These are phyloP conservation scores for Wickerhamomyces queroliae DNA, from an alignment of 805 yeast species.

Conservation along the genomic window DNA sequence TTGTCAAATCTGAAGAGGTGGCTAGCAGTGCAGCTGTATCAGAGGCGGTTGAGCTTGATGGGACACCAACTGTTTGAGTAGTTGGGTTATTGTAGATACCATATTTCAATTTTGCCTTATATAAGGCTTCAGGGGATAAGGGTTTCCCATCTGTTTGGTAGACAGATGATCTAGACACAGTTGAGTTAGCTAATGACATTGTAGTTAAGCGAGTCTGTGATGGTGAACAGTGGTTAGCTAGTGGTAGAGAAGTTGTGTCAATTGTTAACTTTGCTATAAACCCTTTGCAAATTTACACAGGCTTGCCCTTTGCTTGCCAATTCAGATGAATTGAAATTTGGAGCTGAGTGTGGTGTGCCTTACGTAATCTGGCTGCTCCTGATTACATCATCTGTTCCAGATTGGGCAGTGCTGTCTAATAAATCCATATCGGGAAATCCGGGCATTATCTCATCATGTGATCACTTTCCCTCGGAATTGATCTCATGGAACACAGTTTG, in stretches of 20 bases:
- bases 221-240: not conserved
- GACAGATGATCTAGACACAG: slow-evolving; percentile 28
- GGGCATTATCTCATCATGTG: too few relatives aligned
- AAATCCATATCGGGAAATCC: too few relatives aligned
- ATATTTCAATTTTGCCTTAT: slow-evolving; percentile 66
- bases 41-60: slow-evolving; percentile 48
- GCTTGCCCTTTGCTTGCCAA: too few relatives aligned
- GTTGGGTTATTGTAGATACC: slow-evolving; percentile 55
- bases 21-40: slow-evolving; percentile 78
- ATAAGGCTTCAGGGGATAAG: slow-evolving; percentile 66
- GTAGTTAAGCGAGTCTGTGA: not conserved
- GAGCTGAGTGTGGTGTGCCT: too few relatives aligned
- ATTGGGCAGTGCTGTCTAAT: too few relatives aligned
- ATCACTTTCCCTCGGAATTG: too few relatives aligned
- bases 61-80: slow-evolving; percentile 50
- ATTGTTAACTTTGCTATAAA: too few relatives aligned
- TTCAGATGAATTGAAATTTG: too few relatives aligned
- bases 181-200: slow-evolving; percentile 4
- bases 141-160: slow-evolving; percentile 71
- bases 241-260: not conserved
- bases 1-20: slow-evolving; percentile 55
- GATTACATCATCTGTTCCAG: too few relatives aligned
- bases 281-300: too few relatives aligned
- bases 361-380: too few relatives aligned
- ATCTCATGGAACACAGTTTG: too few relatives aligned